Evolutionary conservation across 2,329 filamentous ascomycete genomes (phyloP).

Genomic region (Calonectria pteridis): DNA sequence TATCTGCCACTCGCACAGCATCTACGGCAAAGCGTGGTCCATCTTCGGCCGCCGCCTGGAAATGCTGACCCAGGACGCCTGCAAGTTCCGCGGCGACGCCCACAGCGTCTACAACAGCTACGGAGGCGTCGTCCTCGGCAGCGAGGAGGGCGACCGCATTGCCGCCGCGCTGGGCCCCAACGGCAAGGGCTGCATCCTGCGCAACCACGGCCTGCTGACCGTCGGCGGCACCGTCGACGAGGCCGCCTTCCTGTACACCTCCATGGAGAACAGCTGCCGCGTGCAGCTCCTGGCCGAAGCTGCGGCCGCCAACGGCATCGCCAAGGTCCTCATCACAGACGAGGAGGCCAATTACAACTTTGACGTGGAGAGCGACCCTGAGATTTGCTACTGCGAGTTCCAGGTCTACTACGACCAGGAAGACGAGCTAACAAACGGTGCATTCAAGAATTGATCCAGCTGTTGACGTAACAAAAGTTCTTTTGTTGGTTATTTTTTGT

Average conservation of each 20-base stretch:
- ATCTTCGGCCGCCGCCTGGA: slow-evolving; percentile 73
- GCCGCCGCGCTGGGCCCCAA: slow-evolving; percentile 69
- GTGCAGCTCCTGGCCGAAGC: slow-evolving; percentile 46
- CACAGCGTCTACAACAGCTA: slow-evolving; percentile 74
- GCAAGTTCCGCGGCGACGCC: slow-evolving; percentile 71
- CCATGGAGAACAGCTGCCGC: slow-evolving; percentile 75
- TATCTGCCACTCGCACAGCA: slow-evolving; percentile 76
- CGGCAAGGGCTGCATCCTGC: slow-evolving; percentile 72
- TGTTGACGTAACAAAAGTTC: too few species aligned
- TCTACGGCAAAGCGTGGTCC: slow-evolving; percentile 75
- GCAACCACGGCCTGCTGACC: slow-evolving; percentile 79
- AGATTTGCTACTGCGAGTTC: slow-evolving; percentile 44
- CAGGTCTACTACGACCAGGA: slow-evolving; percentile 46
- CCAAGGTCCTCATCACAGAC: slow-evolving; percentile 55
- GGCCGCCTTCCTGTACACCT: slow-evolving; percentile 76
- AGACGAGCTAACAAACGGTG: slow-evolving; percentile 37
- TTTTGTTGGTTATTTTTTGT: background rate
- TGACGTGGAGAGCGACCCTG: slow-evolving; percentile 43
- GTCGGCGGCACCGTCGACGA: slow-evolving; percentile 80
- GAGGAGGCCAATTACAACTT: slow-evolving; percentile 56
- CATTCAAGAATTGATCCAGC: slow-evolving; percentile 35
- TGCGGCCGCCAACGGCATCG: slow-evolving; percentile 43
- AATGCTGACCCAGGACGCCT: slow-evolving; percentile 76
- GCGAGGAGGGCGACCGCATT: slow-evolving; percentile 74
- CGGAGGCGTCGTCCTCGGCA: slow-evolving; percentile 64